Evolutionary conservation across 2,329 filamentous ascomycete genomes (phyloP).

Genomic region (Neopestalotiopsis sp.): DNA sequence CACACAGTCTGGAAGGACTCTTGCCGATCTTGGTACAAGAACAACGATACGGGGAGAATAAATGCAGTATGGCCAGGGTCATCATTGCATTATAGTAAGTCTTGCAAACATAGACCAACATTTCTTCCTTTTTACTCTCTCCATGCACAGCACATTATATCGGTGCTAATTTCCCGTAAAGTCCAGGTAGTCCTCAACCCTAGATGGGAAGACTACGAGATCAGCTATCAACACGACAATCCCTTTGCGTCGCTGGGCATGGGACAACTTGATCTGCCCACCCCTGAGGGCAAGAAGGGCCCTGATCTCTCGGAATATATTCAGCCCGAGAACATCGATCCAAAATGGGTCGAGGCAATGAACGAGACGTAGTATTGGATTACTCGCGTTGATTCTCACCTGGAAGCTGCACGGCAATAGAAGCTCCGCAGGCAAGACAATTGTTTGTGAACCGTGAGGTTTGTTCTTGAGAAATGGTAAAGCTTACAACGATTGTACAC

Average conservation of each 20-base stretch:
- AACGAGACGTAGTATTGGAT: background rate
- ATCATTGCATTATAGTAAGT: background rate
- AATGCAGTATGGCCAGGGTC: background rate
- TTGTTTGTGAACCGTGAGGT: too few species aligned
- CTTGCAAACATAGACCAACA: background rate
- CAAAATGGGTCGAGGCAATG: background rate
- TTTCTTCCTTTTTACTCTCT: background rate
- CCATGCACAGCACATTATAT: too few species aligned
- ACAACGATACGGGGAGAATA: background rate
- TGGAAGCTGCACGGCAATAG: too few species aligned
- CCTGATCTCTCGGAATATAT: background rate
- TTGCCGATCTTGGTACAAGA: slow-evolving; percentile 2
- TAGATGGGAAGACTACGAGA: background rate
- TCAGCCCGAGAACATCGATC: background rate
- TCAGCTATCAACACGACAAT: background rate
- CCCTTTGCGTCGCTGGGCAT: background rate
- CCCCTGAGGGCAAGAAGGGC: background rate
- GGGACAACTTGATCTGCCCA: background rate
- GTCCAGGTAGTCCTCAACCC: background rate
- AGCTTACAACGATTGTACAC: too few species aligned
- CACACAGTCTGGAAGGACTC: background rate
- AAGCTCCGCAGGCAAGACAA: too few species aligned
- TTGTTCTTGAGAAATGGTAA: too few species aligned
- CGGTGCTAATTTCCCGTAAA: background rate
- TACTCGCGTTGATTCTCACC: background rate